Conservation (phyloP, 2,329 filamentous ascomycete species). For the Botrytis cinerea region DNA sequence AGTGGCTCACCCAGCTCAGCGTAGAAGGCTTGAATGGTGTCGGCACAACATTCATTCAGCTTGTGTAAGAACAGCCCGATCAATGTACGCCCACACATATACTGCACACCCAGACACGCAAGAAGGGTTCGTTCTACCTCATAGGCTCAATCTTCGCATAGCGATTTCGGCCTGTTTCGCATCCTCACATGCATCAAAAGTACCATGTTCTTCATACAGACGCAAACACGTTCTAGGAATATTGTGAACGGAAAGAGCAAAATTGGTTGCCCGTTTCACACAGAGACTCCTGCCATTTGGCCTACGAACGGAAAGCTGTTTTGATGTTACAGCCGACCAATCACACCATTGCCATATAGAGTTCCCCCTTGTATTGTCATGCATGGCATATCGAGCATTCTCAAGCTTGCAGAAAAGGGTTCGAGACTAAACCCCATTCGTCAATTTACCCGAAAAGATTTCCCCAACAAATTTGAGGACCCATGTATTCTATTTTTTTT, state of each 20-base stretch:
- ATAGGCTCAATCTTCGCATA: too few species aligned
- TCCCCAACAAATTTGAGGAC: constrained; percentile 24
- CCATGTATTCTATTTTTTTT: constrained; percentile 8
- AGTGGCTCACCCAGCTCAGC: neutral
- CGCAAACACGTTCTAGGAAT: too few species aligned
- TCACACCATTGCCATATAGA: constrained; percentile 6
- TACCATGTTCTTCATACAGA: too few species aligned
- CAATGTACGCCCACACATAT: neutral
- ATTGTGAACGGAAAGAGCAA: neutral
- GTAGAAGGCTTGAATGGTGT: neutral
- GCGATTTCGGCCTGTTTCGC: too few species aligned
- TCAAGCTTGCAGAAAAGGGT: constrained; percentile 13
- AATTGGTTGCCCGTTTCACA: neutral
- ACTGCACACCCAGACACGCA: too few species aligned
- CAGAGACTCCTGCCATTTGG: neutral
- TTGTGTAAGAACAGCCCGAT: constrained; percentile 3
- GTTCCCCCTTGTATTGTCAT: neutral
- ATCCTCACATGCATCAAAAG: too few species aligned
- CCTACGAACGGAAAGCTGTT: neutral
- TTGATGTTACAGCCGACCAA: constrained; percentile 21
- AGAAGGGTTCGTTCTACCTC: too few species aligned
- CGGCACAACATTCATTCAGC: constrained; percentile 1
- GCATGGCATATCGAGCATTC: constrained; percentile 7
- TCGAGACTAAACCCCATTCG: constrained; percentile 3
- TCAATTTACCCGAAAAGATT: constrained; percentile 7